Conservation (phyloP, 140 eudicot genomes). For the Senecio squalidus region DNA sequence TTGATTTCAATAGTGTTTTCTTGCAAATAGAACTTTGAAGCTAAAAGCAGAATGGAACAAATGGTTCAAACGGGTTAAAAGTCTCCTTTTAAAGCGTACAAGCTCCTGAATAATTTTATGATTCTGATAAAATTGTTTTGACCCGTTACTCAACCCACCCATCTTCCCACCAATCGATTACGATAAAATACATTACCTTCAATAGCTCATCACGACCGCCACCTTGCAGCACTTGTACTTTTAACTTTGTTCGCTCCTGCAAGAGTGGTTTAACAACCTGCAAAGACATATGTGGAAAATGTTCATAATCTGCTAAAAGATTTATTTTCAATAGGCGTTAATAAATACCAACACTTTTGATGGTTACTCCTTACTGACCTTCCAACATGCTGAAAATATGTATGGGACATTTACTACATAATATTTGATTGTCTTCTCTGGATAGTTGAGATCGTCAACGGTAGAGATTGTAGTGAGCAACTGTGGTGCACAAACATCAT, state of each 20-base stretch:
- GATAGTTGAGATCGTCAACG: conserved; percentile 73
- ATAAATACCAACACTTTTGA: not conserved
- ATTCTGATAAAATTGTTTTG: not conserved
- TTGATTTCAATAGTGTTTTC: not conserved
- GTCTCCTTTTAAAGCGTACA: not conserved
- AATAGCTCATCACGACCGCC: conserved; percentile 63
- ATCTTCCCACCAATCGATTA: not conserved
- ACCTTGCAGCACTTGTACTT: conserved; percentile 61
- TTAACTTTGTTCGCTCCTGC: conserved; percentile 73
- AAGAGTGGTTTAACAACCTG: conserved; percentile 85
- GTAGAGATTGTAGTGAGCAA: conserved; percentile 57
- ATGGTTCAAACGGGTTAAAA: too few species aligned
- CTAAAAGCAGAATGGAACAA: not conserved
- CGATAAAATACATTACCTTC: conserved; percentile 35
- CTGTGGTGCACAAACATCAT: conserved; percentile 31
- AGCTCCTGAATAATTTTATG: not conserved
- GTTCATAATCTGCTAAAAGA: not conserved
- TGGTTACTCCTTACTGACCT: conserved; percentile 37
- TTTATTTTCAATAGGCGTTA: not conserved
- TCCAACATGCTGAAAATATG: conserved; percentile 87
- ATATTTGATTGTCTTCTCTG: conserved; percentile 62
- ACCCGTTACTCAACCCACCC: not conserved
- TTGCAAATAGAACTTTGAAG: not conserved
- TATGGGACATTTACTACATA: conserved; percentile 78
- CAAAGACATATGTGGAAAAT: not conserved